Conservation (phyloP, 1,284 basidiomycete genomes). For the Sphaerobolus stellatus region DNA sequence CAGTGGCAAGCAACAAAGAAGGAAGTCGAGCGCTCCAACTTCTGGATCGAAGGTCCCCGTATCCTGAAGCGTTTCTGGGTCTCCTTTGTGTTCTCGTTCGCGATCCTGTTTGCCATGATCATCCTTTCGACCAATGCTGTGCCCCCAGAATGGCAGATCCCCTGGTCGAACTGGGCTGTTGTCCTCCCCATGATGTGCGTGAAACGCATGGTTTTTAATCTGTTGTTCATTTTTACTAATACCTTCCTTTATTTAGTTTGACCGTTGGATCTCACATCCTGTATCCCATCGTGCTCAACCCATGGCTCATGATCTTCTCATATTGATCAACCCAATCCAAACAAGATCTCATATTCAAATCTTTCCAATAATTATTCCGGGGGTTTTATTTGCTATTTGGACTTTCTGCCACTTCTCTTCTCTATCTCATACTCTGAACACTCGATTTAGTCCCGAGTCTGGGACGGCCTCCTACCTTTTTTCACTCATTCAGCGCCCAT, state of each 20-base stretch:
- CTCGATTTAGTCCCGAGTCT: no score
- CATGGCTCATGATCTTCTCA: constrained; percentile 71
- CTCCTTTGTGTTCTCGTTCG: constrained; percentile 54
- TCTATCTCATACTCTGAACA: no score
- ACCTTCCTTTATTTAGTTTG: constrained; percentile 38
- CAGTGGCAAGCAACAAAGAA: constrained; percentile 78
- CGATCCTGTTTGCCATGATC: constrained; percentile 50
- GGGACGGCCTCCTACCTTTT: no score
- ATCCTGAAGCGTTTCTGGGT: constrained; percentile 75
- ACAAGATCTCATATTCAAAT: constrained; percentile 4
- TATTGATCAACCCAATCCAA: constrained; percentile 37
- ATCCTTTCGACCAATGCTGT: constrained; percentile 53
- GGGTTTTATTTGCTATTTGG: no score
- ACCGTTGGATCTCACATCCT: constrained; percentile 64
- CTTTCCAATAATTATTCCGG: no score
- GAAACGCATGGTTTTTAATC: constrained; percentile 5
- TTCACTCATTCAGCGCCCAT: no score
- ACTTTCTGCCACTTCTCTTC: no score
- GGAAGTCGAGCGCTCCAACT: constrained; percentile 80
- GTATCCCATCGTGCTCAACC: constrained; percentile 75
- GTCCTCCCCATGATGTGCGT: constrained; percentile 66
- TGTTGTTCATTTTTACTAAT: constrained; percentile 5
- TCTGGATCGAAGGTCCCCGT: constrained; percentile 83
- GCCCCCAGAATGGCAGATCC: constrained; percentile 62
- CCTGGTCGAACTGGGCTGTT: constrained; percentile 62